Conservation (phyloP, 495 filamentous ascomycete genomes). For the Halenospora varia region DNA sequence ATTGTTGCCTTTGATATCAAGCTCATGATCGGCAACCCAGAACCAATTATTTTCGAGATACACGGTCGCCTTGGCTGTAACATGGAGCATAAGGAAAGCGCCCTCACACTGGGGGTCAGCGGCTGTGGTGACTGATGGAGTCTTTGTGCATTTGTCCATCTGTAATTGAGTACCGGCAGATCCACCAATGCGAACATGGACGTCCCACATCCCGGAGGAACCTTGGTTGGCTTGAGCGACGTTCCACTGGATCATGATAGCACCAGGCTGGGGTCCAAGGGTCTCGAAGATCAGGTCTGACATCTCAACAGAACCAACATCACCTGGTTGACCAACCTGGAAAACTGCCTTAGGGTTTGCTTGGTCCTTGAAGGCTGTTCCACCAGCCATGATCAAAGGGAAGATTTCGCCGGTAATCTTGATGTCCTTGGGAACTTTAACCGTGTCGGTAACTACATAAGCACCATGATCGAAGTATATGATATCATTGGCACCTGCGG, state of each 20-base stretch:
- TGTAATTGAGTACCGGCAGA: conserved; percentile 77
- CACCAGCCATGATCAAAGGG: conserved; percentile 83
- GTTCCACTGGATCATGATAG: conserved; percentile 92
- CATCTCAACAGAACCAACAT: conserved; percentile 76
- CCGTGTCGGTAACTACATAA: conserved; percentile 73
- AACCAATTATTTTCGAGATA: conserved; percentile 94
- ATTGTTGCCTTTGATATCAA: conserved; percentile 78
- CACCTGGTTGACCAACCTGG: conserved; percentile 75
- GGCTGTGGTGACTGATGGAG: conserved; percentile 51
- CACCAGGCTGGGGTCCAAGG: conserved; percentile 73
- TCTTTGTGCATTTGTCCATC: conserved; percentile 69
- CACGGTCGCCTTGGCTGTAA: conserved; percentile 63
- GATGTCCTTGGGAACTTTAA: conserved; percentile 77
- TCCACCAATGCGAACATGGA: conserved; percentile 84
- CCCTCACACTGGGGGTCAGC: conserved; percentile 56
- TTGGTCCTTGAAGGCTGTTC: conserved; percentile 62
- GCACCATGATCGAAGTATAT: conserved; percentile 91
- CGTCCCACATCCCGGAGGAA: conserved; percentile 82
- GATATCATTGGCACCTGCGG: conserved; percentile 54
- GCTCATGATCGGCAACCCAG: conserved; percentile 93
- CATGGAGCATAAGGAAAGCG: conserved; percentile 78
- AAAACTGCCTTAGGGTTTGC: conserved; percentile 67
- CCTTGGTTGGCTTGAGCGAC: conserved; percentile 62
- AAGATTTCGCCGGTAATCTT: conserved; percentile 87
- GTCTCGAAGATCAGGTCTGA: conserved; percentile 80